These are phyloP conservation scores for Condylostoma magnum DNA, from an alignment of 169 alveolate genomes.

Conservation along the genomic window DNA sequence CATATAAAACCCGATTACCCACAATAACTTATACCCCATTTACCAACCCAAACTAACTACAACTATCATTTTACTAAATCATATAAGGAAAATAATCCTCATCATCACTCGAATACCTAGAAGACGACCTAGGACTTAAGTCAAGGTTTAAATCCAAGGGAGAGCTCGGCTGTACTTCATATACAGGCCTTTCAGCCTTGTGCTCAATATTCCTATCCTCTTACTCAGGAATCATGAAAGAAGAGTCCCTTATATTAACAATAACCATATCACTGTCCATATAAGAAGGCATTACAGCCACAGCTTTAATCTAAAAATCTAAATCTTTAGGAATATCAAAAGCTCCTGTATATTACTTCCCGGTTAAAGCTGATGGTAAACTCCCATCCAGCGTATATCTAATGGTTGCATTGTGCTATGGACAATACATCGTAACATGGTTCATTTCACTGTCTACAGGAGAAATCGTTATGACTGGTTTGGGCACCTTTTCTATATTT, in stretches of 20 bases:
- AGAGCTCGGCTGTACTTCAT: neutral
- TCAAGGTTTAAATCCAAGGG: constrained; percentile 4
- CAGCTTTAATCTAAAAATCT: constrained; percentile 6
- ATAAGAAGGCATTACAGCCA: neutral
- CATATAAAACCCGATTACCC: too few species aligned
- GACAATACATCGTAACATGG: neutral
- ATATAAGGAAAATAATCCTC: neutral
- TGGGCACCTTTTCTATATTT: neutral
- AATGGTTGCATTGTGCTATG: neutral
- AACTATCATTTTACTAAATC: too few species aligned
- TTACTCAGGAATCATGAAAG: neutral
- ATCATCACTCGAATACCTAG: constrained; percentile 1
- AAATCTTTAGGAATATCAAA: neutral
- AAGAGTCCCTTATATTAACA: neutral
- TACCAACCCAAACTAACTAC: too few species aligned
- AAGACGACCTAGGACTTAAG: neutral
- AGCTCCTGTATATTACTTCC: neutral
- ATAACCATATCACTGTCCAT: neutral
- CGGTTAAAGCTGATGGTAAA: constrained; percentile 9
- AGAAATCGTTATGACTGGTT: neutral
- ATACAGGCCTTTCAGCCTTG: constrained; percentile 15
- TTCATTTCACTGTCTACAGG: neutral
- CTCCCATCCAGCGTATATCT: neutral
- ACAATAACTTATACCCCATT: too few species aligned
- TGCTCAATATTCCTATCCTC: too few species aligned